Evolutionary conservation across 805 yeast genomes (phyloP), one percentile per base, ranked within the genome.

Genomic region (Yarrowia sp.): DNA sequence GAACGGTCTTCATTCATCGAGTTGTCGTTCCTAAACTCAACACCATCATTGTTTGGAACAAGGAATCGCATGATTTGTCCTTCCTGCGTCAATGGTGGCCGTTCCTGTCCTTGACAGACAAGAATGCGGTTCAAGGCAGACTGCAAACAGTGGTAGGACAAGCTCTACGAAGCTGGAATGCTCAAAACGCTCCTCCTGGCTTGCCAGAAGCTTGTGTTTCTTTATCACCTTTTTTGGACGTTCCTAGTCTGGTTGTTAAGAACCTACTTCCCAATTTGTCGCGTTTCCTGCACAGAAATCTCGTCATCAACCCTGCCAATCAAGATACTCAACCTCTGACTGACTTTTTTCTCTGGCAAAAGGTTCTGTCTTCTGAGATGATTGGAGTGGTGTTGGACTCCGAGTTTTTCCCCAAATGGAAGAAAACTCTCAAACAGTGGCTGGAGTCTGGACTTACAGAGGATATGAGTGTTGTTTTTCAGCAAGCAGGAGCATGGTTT

Each of bases 371-470:
- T 15, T 48, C 71, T 3, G 59, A 72, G 15, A 53, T 70, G 12
- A 70, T 76, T 16, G 70, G 71, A 7, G 46, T 55, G 5, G 49
- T 83, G 1, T 43, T 84, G 38, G 79, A 76, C 53, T 71, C 75
- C 46, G 76, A 73, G 26, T 72, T 82, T 19, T 81, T 84, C 72
- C 82, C 83, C 69, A 80, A 82, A 12, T 75, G 82, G 80, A 65
- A 72, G 22, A 70, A 70, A 12, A 73, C 73, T 5, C 72, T 81
- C 19, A 70, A 70, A 19, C 67, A 72, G 55, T 79, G 81, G 81
- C 70, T 78, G 8, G 46, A 48, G 7, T 40, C 56, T 2, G 56
- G 56, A 3, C 12, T 59, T 32, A 45, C 42, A 3, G 52, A 32
- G 16, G 52, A 45, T 11, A 59, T 45, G 50, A 19, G 38, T 5